Evolutionary conservation across 148 eudicot genomes (phyloP), one percentile per base, ranked within the genome.

Genomic region (Dianthus caryophyllus): DNA sequence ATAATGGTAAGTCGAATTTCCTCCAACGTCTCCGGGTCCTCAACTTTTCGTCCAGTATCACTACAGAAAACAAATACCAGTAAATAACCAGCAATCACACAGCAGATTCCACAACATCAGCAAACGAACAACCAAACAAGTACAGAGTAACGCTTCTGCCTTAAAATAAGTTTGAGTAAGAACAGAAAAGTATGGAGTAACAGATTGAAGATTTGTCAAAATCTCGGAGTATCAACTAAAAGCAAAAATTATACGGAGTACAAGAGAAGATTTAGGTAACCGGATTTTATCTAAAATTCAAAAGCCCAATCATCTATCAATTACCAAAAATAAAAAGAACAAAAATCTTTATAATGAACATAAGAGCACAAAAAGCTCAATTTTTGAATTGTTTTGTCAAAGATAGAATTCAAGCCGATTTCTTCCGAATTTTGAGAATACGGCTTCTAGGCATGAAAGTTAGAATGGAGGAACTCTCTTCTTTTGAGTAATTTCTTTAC

Each of bases 1-100:
- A 93, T 89, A 66, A 93, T 84, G 67, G 98, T 93, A 88, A 93
- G 79, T 53, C 98, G 98, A 80, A 93, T 93, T 25, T 90, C 81
- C 83, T 93, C 96, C 46, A 93, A 83, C 81, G 85, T 65, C 82
- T 93, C 98, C 1, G 98, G 96, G 54, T 89, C 96, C 17, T 87
- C 95, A 67, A 93, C 88, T 76, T 93, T 93, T 79, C 98, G 81
- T 59, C 98, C 98, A 70, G 86, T 82, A 68, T 83, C 73, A 68
- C 98, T 93, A 76, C 75, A 83, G 63, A 64, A 30, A 71, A n/a
- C n/a, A n/a, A 77, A 61, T 46, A 11, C 49, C 65, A 57, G 10
- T 31, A 43, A 62, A 59, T 49, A 62, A 51, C 21, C 6, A 31
- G 46, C 20, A 39, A 26, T 31, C 27, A 27, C 11, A 5, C 31